Conservation (phyloP, 139 green algal species). For the Chlamydomonas sphaeroides region DNA sequence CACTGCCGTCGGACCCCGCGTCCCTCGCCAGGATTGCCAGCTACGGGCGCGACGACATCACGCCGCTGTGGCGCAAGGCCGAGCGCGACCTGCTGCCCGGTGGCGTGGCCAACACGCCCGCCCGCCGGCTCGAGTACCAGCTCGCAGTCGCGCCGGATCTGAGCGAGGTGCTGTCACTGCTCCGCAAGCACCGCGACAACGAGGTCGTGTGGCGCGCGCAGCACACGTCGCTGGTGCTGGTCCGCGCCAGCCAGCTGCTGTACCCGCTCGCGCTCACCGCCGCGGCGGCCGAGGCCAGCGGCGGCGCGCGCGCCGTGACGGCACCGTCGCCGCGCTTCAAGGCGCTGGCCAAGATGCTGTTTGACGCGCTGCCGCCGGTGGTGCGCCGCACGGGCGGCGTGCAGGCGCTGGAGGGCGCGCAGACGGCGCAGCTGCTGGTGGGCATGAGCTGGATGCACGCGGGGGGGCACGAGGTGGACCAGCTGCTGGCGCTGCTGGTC, state of each 20-base stretch:
- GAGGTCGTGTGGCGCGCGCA: not conserved
- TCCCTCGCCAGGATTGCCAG: too few relatives aligned
- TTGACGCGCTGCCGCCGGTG: not conserved
- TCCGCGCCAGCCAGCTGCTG: not conserved
- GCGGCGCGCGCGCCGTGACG: not conserved
- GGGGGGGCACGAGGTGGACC: not conserved
- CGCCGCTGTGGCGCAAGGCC: conserved; percentile 1
- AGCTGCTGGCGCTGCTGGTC: not conserved
- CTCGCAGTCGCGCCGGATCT: not conserved
- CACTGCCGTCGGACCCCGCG: too few relatives aligned
- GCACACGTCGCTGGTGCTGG: not conserved
- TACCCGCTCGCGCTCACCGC: conserved; percentile 23
- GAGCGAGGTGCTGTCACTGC: not conserved
- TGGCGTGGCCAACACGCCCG: conserved; percentile 5
- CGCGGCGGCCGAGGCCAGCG: not conserved
- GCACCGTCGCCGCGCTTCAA: not conserved
- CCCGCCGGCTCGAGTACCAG: conserved; percentile 31
- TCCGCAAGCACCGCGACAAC: not conserved
- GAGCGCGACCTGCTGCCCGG: conserved; percentile 20
- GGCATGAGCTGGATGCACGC: conserved; percentile 1
- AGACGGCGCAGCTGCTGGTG: conserved; percentile 20
- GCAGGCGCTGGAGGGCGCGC: conserved; percentile 8
- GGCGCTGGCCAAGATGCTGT: not conserved
- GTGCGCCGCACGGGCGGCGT: not conserved
- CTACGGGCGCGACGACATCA: too few relatives aligned